A percentile compares a stretch with the other conserved stretches of the same genome.
Evolutionary conservation across 345 rosid species (phyloP).

Genomic region (Firmiana major): DNA sequence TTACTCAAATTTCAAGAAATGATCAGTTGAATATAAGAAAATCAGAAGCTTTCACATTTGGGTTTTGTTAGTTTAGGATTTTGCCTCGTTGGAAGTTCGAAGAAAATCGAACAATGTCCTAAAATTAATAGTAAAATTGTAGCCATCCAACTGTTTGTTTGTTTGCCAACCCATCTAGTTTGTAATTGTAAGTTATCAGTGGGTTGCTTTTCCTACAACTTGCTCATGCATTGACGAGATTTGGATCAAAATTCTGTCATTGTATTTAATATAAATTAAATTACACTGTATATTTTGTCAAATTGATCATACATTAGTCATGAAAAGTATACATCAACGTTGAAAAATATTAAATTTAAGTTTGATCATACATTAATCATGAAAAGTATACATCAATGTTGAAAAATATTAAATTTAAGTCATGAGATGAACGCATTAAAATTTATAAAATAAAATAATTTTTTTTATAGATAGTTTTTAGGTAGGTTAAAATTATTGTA

Average conservation of each 20-base stretch:
- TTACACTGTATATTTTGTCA: no score
- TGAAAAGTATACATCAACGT: no score
- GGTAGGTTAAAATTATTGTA: no score
- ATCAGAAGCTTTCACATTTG: slow-evolving; percentile 3
- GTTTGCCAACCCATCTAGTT: not conserved
- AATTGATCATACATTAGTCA: no score
- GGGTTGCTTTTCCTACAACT: not conserved
- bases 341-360: no score
- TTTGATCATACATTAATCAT: no score
- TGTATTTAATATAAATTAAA: no score
- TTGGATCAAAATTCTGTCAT: not conserved
- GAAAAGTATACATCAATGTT: no score
- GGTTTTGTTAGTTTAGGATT: not conserved
- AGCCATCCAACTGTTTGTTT: not conserved
- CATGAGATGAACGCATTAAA: no score
- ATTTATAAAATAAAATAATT: no score
- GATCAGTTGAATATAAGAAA: not conserved
- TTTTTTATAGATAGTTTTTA: no score
- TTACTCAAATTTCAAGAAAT: not conserved
- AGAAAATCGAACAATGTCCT: not conserved
- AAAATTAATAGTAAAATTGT: not conserved
- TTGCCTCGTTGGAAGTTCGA: not conserved
- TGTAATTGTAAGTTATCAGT: not conserved
- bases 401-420: no score
- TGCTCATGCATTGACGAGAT: not conserved